A percentile compares a stretch with the other conserved stretches of the same genome.
Evolutionary conservation across 169 alveolate genomes (phyloP).

Genomic region (Amoebophrya sp.): DNA sequence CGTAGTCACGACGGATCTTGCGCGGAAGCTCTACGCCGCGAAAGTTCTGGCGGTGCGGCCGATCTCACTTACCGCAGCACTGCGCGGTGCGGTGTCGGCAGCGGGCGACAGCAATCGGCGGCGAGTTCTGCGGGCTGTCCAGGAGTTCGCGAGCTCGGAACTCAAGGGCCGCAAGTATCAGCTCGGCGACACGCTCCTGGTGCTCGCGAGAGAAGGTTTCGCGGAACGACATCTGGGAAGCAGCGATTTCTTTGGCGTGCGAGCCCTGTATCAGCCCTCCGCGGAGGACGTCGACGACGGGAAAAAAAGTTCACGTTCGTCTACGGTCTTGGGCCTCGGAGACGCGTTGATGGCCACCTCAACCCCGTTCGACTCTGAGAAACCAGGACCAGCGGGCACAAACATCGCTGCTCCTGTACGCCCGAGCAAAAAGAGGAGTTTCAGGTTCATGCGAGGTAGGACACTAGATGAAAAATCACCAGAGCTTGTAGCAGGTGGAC

Average conservation of each 20-base stretch:
- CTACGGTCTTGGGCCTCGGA: too few relatives aligned
- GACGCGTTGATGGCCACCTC: too few relatives aligned
- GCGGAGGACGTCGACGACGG: background rate
- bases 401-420: too few relatives aligned
- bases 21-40: background rate
- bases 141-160: background rate
- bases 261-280: background rate
- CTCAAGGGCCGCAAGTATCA: slow-evolving; percentile 29
- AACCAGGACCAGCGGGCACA: too few relatives aligned
- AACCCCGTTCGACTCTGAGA: too few relatives aligned
- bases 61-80: background rate
- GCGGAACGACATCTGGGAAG: background rate
- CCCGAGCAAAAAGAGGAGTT: too few relatives aligned
- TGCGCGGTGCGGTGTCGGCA: background rate
- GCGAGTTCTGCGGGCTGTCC: background rate
- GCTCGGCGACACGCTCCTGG: slow-evolving; percentile 30
- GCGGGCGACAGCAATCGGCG: background rate
- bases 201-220: slow-evolving; percentile 16
- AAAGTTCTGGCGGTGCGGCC: background rate
- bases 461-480: too few relatives aligned
- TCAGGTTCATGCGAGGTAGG: too few relatives aligned
- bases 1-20: background rate
- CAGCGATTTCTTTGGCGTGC: background rate
- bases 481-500: too few relatives aligned
- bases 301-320: too few relatives aligned